These are phyloP conservation scores for Prototheca cutis DNA, from an alignment of 163 green algal genomes.

Conservation along the genomic window DNA sequence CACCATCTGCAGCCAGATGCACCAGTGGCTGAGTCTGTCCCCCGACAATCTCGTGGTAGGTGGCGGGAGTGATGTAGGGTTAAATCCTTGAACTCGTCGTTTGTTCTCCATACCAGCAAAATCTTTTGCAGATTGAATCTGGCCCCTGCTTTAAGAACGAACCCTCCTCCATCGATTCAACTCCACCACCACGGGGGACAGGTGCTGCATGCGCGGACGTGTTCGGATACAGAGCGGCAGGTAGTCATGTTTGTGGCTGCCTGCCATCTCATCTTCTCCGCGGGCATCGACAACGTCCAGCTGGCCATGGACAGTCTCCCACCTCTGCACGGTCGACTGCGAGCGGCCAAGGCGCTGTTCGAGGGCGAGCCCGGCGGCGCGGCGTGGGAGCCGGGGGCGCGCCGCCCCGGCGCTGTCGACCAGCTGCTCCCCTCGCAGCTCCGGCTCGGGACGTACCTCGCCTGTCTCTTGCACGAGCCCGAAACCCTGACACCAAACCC, in stretches of 20 bases:
- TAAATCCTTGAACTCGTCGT: too few species aligned
- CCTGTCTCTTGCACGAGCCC: slow-evolving; percentile 21
- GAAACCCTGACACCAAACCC: slow-evolving; percentile 7
- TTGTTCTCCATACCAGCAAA: too few species aligned
- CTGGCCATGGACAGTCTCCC: slow-evolving; percentile 29
- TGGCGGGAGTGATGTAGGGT: not conserved
- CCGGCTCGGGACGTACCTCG: slow-evolving; percentile 36
- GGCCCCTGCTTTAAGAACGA: too few species aligned
- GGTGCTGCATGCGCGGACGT: slow-evolving; percentile 48
- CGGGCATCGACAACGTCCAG: slow-evolving; percentile 26
- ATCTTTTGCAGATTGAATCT: too few species aligned
- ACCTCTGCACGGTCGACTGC: not conserved
- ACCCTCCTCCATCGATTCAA: too few species aligned
- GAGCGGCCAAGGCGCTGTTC: not conserved
- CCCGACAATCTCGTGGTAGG: slow-evolving; percentile 30
- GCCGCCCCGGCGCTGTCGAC: slow-evolving; percentile 6
- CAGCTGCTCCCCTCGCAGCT: slow-evolving; percentile 29
- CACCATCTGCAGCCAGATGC: slow-evolving; percentile 33
- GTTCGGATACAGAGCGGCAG: slow-evolving; percentile 27
- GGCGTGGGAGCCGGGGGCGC: too few species aligned
- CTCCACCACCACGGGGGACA: not conserved
- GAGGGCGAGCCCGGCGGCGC: slow-evolving; percentile 2
- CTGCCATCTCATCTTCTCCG: slow-evolving; percentile 47
- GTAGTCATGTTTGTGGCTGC: slow-evolving; percentile 43
- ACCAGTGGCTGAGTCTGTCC: slow-evolving; percentile 25